A percentile compares a stretch with the other conserved stretches of the same genome.
phyloP scores from a whole-genome alignment of 495 filamentous ascomycete species.

The Annulohypoxylon nitens region DNA sequence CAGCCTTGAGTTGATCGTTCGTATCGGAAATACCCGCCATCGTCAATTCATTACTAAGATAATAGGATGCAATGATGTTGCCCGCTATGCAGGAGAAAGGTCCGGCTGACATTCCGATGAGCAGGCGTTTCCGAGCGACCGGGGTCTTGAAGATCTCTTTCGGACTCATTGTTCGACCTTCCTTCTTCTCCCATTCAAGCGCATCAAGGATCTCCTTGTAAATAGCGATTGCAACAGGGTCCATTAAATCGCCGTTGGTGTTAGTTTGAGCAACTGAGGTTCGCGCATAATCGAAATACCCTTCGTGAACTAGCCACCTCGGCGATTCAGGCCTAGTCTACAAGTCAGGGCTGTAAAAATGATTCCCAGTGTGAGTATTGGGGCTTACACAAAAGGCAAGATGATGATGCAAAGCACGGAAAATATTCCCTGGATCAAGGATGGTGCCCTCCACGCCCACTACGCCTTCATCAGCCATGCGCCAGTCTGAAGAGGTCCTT shows the following conservation, averaged over 20 bases:
- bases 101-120: slow-evolving; percentile 59
- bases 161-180: slow-evolving; percentile 57
- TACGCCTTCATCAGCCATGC: slow-evolving; percentile 20
- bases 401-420: slow-evolving; percentile 65
- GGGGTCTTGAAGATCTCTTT: slow-evolving; percentile 59
- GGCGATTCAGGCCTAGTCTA: slow-evolving; percentile 63
- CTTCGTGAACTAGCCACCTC: slow-evolving; percentile 62
- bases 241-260: slow-evolving; percentile 55
- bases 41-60: slow-evolving; percentile 59
- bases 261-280: slow-evolving; percentile 63
- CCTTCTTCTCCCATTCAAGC: slow-evolving; percentile 62
- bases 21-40: slow-evolving; percentile 62
- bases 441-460: slow-evolving; percentile 68
- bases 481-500: background rate
- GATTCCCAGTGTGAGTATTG: background rate
- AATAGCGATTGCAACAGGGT: slow-evolving; percentile 59
- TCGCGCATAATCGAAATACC: slow-evolving; percentile 50
- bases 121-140: slow-evolving; percentile 57
- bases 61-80: slow-evolving; percentile 66
- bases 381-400: slow-evolving; percentile 63
- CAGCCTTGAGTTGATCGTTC: slow-evolving; percentile 60
- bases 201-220: slow-evolving; percentile 61
- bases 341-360: background rate
- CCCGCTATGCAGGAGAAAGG: slow-evolving; percentile 65
- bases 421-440: slow-evolving; percentile 67